Evolutionary conservation across 768 basidiomycete genomes (phyloP), one percentile per base, ranked within the genome.

Genomic region (Terana coerulea): DNA sequence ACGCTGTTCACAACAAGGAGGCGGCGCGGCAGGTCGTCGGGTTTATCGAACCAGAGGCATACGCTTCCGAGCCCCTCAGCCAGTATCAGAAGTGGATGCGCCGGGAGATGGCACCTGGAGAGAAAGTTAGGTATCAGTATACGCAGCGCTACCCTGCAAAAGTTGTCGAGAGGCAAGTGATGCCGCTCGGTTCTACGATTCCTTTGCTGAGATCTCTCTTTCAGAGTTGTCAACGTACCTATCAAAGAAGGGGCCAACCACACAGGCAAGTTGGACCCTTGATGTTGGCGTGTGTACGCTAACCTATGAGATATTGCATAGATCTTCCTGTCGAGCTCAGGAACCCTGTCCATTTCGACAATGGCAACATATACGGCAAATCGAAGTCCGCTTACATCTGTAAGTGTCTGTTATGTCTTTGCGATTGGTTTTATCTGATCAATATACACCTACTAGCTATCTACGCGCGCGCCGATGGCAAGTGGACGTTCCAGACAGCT

Each of bases 401-500:
- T 46, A n/a, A 17, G 45, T 7, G n/a, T n/a, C n/a, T n/a, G n/a
- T n/a, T n/a, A n/a, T 1, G 11, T 31, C 17, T 21, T 30, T 14
- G 19, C 11, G 22, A 21, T 10, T 22, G 14, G 28, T 34, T 21
- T n/a, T n/a, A n/a, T 1, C n/a, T 9, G 19, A 33, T 7, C 30
- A 22, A 46, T 33, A 15, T 10, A 17, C 7, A 15, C 17, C 30
- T 22, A 21, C 3, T 19, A 82, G 85, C 66, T 3, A 69, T 77
- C 24, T 88, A 76, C 61, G 81, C 79, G 7, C 75, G 88, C 33
- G 63, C 88, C 31, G 75, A 79, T 55, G 74, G 67, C 0, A 54
- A 77, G 14, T 69, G 69, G 1, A 69, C 76, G 25, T 90, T 90
- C 63, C 75, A 73, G 31, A 89, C 87, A 29, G 82, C 83, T 0